These are phyloP conservation scores for Diplosphaera chodatii DNA, from an alignment of 139 green algal genomes.

Conservation along the genomic window DNA sequence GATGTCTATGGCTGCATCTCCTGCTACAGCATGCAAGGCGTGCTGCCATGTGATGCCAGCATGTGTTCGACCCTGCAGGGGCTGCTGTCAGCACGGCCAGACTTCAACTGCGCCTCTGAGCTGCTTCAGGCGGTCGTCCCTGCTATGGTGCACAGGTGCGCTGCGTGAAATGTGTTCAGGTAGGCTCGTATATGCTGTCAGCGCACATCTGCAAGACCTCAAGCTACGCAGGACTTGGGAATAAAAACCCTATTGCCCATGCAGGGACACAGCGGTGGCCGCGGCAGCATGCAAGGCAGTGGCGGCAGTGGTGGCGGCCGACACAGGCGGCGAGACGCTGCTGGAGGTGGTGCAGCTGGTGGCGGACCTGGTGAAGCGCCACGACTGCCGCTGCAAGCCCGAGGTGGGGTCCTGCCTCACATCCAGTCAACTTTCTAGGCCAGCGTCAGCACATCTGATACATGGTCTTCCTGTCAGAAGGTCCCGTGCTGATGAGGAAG, in stretches of 20 bases:
- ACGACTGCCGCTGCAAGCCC: conserved; percentile 46
- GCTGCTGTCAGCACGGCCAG: conserved; percentile 58
- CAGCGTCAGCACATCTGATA: too few species aligned
- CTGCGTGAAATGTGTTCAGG: too few species aligned
- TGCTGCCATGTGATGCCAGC: too few species aligned
- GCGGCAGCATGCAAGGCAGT: conserved; percentile 27
- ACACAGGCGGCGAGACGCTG: conserved; percentile 21
- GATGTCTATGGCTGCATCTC: too few species aligned
- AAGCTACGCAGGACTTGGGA: too few species aligned
- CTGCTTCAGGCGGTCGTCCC: conserved; percentile 73
- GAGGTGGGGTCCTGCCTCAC: conserved; percentile 14
- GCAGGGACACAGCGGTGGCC: conserved; percentile 24
- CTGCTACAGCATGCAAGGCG: too few species aligned
- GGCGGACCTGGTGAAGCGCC: conserved; percentile 72
- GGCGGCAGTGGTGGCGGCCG: conserved; percentile 22
- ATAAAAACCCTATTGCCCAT: conserved; percentile 1
- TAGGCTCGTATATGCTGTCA: too few species aligned
- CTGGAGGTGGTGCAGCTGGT: conserved; percentile 81
- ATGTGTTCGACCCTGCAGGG: too few species aligned
- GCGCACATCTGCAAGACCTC: too few species aligned
- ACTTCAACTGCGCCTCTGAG: conserved; percentile 85
- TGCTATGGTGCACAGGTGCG: conserved; percentile 29
- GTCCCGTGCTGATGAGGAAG: too few species aligned
- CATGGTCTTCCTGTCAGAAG: too few species aligned
- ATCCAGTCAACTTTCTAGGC: too few species aligned